Conservation (phyloP, 2,329 filamentous ascomycete species). For the Penicillium polonicum region DNA sequence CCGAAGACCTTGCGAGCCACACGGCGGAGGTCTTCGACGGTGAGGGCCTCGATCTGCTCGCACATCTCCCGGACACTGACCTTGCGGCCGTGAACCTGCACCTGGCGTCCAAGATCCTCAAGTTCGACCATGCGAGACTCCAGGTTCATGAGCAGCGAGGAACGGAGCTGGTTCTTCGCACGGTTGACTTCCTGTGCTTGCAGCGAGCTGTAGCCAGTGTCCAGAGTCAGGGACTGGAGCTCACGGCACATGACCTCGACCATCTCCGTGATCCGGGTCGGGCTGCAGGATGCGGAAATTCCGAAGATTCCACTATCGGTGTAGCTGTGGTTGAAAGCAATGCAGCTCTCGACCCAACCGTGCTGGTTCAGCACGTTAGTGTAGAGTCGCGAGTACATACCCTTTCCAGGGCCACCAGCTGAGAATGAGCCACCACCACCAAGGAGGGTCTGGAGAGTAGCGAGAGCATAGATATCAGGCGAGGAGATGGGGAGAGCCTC, state of each 20-base stretch:
- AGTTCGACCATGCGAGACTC: slow-evolving; percentile 97
- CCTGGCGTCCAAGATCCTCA: slow-evolving; percentile 89
- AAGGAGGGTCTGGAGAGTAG: slow-evolving; percentile 90
- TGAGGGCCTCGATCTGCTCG: slow-evolving; percentile 75
- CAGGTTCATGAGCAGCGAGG: slow-evolving; percentile 91
- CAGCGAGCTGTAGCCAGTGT: slow-evolving; percentile 71
- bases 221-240: slow-evolving; percentile 72
- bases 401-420: slow-evolving; percentile 93
- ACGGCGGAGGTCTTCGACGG: slow-evolving; percentile 73
- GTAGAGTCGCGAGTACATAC: slow-evolving; percentile 98
- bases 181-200: slow-evolving; percentile 76
- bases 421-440: slow-evolving; percentile 96
- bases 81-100: slow-evolving; percentile 94
- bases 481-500: slow-evolving; percentile 89
- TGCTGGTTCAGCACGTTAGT: slow-evolving; percentile 97
- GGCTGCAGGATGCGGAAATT: slow-evolving; percentile 82
- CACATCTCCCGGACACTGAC: slow-evolving; percentile 94
- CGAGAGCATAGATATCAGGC: slow-evolving; percentile 92
- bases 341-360: slow-evolving; percentile 93
- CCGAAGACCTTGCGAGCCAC: slow-evolving; percentile 78
- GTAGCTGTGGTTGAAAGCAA: slow-evolving; percentile 97
- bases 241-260: slow-evolving; percentile 94
- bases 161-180: slow-evolving; percentile 95
- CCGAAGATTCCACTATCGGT: slow-evolving; percentile 94
- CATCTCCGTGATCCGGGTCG: slow-evolving; percentile 75